Evolutionary conservation across 1,284 basidiomycete species (phyloP).

Genomic region (Trichosporon sp.): DNA sequence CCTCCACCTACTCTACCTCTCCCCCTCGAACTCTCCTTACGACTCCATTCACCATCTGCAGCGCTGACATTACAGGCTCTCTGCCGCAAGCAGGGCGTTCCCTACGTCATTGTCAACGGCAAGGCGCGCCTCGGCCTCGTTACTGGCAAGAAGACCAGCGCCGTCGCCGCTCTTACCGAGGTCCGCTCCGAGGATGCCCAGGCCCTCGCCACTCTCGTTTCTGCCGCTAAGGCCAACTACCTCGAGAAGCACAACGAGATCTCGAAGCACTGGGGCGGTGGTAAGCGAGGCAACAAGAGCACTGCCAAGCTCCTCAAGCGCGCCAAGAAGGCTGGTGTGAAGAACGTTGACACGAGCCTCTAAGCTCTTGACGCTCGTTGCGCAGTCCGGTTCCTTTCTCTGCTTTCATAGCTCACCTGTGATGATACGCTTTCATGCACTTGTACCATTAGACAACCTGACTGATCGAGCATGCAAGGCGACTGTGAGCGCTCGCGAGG

Average conservation of each 20-base stretch:
- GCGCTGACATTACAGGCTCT: slow-evolving; percentile 56
- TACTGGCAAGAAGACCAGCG: slow-evolving; percentile 85
- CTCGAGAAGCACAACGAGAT: slow-evolving; percentile 94
- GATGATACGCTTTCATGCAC: too few relatives aligned
- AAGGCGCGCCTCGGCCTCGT: slow-evolving; percentile 85
- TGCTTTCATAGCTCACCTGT: too few relatives aligned
- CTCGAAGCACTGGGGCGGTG: slow-evolving; percentile 93
- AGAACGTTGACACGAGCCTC: background rate
- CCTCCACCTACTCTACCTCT: background rate
- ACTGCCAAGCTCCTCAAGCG: slow-evolving; percentile 90
- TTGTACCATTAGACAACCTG: too few relatives aligned
- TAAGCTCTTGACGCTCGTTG: too few relatives aligned
- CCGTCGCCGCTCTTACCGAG: slow-evolving; percentile 87
- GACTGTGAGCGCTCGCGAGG: too few relatives aligned
- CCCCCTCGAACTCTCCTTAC: background rate
- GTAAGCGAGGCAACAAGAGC: slow-evolving; percentile 87
- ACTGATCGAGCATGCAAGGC: too few relatives aligned
- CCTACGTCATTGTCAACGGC: slow-evolving; percentile 96
- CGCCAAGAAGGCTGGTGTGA: slow-evolving; percentile 71
- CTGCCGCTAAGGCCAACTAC: slow-evolving; percentile 97
- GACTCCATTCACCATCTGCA: too few relatives aligned
- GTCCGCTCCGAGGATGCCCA: slow-evolving; percentile 92
- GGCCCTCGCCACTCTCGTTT: slow-evolving; percentile 89
- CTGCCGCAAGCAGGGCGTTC: slow-evolving; percentile 97
- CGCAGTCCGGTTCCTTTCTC: too few relatives aligned